Conservation (phyloP, 2,329 filamentous ascomycete species). For the Bertia moriformis region DNA sequence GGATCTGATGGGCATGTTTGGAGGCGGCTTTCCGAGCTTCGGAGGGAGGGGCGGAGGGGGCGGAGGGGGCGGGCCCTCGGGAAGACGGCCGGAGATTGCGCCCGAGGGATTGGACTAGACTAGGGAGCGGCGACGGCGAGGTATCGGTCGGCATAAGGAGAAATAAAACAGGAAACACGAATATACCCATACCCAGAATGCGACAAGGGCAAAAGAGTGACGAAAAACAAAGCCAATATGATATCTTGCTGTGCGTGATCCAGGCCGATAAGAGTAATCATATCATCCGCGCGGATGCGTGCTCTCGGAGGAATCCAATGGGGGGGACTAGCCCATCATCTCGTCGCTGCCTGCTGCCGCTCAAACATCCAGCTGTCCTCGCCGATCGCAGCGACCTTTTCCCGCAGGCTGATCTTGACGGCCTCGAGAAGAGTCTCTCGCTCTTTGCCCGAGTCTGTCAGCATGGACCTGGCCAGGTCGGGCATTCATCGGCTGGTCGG, state of each 20-base stretch:
- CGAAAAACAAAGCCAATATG: too few relatives aligned
- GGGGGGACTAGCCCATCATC: conserved; percentile 16
- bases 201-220: too few relatives aligned
- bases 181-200: background rate
- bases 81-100: conserved; percentile 27
- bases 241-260: too few relatives aligned
- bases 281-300: too few relatives aligned
- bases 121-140: too few relatives aligned
- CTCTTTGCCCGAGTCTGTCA: conserved; percentile 27
- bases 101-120: conserved; percentile 47
- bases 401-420: conserved; percentile 54
- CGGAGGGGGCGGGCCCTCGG: conserved; percentile 17
- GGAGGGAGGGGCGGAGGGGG: conserved; percentile 40
- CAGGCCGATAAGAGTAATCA: too few relatives aligned
- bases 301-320: too few relatives aligned
- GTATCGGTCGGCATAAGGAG: conserved; percentile 4
- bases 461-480: conserved; percentile 3
- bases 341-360: conserved; percentile 37
- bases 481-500: conserved; percentile 2
- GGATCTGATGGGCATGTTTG: conserved; percentile 97
- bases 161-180: background rate
- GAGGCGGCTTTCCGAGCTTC: too few relatives aligned
- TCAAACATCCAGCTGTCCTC: conserved; percentile 92
- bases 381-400: conserved; percentile 58
- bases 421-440: conserved; percentile 57